These are phyloP conservation scores for Begonia fuchsioides DNA, from an alignment of 306 rosid genomes.

Conservation along the genomic window DNA sequence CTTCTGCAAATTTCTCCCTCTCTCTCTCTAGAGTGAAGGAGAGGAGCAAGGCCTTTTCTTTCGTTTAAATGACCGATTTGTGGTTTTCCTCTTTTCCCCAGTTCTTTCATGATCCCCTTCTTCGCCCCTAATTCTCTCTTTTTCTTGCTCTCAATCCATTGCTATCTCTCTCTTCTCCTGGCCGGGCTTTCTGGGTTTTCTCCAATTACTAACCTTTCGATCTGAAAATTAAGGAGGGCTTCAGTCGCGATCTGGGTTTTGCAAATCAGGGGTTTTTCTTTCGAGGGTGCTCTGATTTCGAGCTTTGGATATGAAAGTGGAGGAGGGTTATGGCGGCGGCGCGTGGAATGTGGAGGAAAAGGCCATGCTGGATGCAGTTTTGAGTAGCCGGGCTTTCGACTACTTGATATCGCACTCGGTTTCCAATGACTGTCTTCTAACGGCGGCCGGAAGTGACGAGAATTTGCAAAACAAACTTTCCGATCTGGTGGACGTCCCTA, in stretches of 20 bases:
- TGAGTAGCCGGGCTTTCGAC: constrained; percentile 59
- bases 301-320: constrained; percentile 53
- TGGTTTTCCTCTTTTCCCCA: no score
- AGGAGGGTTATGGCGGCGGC: constrained; percentile 45
- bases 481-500: constrained; percentile 82
- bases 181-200: no score
- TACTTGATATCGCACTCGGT: constrained; percentile 52
- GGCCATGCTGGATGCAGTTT: constrained; percentile 47
- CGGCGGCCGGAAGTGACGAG: constrained; percentile 63
- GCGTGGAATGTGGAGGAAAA: constrained; percentile 64
- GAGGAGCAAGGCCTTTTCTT: no score
- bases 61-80: no score
- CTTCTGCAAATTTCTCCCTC: no score
- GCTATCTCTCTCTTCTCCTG: no score
- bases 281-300: constrained; percentile 5
- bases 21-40: no score
- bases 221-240: no score
- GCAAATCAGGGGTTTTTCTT: constrained; percentile 5
- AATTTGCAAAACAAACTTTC: constrained; percentile 76
- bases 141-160: no score
- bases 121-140: no score
- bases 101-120: no score
- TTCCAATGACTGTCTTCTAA: constrained; percentile 56
- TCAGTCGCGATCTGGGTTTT: constrained; percentile 18
- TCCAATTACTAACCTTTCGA: no score